A percentile compares a stretch with the other conserved stretches of the same genome.
phyloP scores from a whole-genome alignment of 257 asterid genomes.

The Plantago ovata region DNA sequence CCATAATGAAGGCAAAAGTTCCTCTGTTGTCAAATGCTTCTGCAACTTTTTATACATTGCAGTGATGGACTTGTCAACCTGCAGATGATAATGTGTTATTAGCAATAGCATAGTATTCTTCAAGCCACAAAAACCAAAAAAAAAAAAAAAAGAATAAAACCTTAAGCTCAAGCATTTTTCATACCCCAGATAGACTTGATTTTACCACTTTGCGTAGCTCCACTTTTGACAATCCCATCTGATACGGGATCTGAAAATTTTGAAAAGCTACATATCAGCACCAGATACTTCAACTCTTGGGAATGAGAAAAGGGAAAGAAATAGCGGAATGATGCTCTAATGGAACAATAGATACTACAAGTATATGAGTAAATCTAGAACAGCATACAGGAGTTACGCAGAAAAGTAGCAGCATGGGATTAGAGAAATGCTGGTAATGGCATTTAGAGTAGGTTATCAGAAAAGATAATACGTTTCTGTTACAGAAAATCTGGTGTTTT shows the following conservation, averaged over 20 bases:
- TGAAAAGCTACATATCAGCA: constrained; percentile 13
- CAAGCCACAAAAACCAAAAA: too few relatives aligned
- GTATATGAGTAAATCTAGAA: not conserved
- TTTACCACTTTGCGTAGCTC: constrained; percentile 90
- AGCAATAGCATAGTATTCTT: constrained; percentile 16
- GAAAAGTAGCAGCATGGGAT: too few relatives aligned
- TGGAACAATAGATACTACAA: not conserved
- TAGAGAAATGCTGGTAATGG: too few relatives aligned
- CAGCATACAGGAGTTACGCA: too few relatives aligned
- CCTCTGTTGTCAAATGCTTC: constrained; percentile 82
- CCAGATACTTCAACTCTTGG: constrained; percentile 14
- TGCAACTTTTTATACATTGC: constrained; percentile 88
- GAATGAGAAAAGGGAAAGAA: not conserved
- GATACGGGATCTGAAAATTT: constrained; percentile 77
- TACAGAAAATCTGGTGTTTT: too few relatives aligned
- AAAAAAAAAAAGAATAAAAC: too few relatives aligned
- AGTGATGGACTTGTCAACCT: constrained; percentile 87
- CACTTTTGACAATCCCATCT: constrained; percentile 76
- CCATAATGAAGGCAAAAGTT: constrained; percentile 94
- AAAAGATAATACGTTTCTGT: too few relatives aligned
- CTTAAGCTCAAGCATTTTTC: constrained; percentile 21
- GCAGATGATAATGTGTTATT: constrained; percentile 12
- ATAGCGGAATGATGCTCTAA: too few relatives aligned
- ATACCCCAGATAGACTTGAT: constrained; percentile 88
- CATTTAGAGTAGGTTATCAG: too few relatives aligned